Percentiles rank a stretch among this genome's conserved stretches.
Conservation (phyloP, 2,329 filamentous ascomycete species). For the Volutella citrinella region DNA sequence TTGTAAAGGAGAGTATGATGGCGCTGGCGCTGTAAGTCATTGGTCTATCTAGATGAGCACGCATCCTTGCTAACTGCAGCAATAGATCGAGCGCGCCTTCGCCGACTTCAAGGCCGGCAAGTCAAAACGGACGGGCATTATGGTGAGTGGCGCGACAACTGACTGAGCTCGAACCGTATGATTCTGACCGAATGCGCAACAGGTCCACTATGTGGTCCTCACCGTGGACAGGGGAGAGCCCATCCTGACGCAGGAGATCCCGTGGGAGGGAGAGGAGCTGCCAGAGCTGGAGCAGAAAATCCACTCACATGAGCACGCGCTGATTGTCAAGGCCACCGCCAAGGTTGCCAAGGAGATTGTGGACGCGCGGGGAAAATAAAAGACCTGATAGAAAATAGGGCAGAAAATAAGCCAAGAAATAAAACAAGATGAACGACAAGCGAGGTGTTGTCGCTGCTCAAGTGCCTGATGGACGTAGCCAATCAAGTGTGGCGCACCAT, state of each 20-base stretch:
- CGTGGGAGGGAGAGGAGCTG: conserved; percentile 61
- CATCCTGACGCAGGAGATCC: conserved; percentile 68
- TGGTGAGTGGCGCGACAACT: too few relatives aligned
- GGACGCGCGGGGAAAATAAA: conserved; percentile 10
- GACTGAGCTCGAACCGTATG: too few relatives aligned
- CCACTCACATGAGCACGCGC: conserved; percentile 70
- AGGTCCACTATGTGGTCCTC: conserved; percentile 77
- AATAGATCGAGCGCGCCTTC: conserved; percentile 78
- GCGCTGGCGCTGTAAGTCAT: conserved; percentile 68
- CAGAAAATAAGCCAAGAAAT: too few relatives aligned
- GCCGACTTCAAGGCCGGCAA: conserved; percentile 64
- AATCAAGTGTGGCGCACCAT: too few relatives aligned
- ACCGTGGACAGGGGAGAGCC: conserved; percentile 79
- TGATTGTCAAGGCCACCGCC: conserved; percentile 73
- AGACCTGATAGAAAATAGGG: too few relatives aligned
- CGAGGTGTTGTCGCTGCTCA: too few relatives aligned
- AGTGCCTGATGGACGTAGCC: too few relatives aligned
- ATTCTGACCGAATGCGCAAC: too few relatives aligned
- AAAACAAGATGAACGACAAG: too few relatives aligned
- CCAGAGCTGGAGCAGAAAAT: conserved; percentile 69
- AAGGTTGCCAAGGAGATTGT: conserved; percentile 42
- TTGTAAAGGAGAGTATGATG: conserved; percentile 66
- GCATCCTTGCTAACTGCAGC: too few relatives aligned
- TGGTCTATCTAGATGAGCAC: too few relatives aligned
- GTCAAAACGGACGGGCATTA: conserved; percentile 76